phyloP scores from a whole-genome alignment of 2,329 filamentous ascomycete species.

The Dactylellina cionopaga region DNA sequence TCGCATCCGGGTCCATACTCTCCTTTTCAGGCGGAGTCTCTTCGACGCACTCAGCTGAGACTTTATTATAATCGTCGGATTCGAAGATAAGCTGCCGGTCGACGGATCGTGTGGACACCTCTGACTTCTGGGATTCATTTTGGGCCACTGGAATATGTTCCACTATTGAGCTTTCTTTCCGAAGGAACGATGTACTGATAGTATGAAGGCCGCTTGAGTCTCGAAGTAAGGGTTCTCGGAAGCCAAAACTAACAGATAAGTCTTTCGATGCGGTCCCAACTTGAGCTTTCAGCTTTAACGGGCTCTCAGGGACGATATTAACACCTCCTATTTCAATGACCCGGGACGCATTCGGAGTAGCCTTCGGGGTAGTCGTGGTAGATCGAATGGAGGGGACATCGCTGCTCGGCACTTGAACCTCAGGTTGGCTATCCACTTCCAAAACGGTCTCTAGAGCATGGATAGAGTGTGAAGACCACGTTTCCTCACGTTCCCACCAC shows the following conservation, averaged over 20 bases:
- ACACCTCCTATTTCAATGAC: constrained; percentile 6
- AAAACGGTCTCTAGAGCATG: constrained; percentile 23
- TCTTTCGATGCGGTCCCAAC: neutral
- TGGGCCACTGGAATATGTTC: constrained; percentile 3
- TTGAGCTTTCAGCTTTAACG: neutral
- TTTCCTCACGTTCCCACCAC: constrained; percentile 48
- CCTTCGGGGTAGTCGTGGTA: neutral
- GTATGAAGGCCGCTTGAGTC: constrained; percentile 36
- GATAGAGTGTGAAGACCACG: constrained; percentile 8
- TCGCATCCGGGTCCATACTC: constrained; percentile 21
- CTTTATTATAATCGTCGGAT: constrained; percentile 29
- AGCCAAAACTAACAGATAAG: neutral
- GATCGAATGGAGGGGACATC: constrained; percentile 1
- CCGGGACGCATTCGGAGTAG: neutral
- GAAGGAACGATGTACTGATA: constrained; percentile 36
- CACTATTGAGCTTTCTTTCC: constrained; percentile 31
- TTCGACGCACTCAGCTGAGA: constrained; percentile 1
- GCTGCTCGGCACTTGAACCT: constrained; percentile 31
- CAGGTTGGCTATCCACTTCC: constrained; percentile 45
- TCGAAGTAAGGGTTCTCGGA: constrained; percentile 31
- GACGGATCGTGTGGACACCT: constrained; percentile 34
- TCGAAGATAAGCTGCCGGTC: constrained; percentile 37
- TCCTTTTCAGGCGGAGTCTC: constrained; percentile 14
- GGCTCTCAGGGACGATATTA: constrained; percentile 28
- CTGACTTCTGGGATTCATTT: constrained; percentile 34